Conservation (phyloP, 2,329 filamentous ascomycete species). For the Aspergillus sp. region DNA sequence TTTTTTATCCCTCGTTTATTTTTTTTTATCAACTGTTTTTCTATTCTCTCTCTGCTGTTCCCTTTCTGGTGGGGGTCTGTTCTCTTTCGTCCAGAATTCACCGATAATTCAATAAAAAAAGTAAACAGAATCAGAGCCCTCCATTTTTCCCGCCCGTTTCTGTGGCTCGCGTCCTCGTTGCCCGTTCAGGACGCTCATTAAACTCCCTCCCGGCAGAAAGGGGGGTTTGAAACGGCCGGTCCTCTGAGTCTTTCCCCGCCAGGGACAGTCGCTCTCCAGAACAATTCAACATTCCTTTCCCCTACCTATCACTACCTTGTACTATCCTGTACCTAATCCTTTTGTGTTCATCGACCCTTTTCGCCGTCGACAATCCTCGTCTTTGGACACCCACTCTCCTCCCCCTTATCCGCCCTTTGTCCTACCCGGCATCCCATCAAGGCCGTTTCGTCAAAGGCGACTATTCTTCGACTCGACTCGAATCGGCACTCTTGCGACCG, state of each 20-base stretch:
- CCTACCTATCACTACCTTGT: constrained; percentile 9
- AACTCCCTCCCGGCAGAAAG: constrained; percentile 15
- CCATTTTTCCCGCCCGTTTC: neutral
- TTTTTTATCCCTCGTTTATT: constrained; percentile 2
- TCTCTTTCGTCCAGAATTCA: neutral
- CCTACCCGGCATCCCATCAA: neutral
- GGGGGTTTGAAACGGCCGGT: constrained; percentile 22
- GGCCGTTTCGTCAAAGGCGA: neutral
- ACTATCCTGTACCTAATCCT: constrained; percentile 1
- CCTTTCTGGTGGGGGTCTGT: neutral
- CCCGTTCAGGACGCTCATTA: constrained; percentile 14
- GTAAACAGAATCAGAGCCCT: neutral
- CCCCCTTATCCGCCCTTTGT: neutral
- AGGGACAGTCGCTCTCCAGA: constrained; percentile 13
- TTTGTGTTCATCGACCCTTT: neutral
- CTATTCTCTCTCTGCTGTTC: neutral
- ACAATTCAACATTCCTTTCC: constrained; percentile 9
- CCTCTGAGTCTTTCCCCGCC: constrained; percentile 15
- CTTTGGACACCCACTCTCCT: neutral
- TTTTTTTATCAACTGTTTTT: neutral
- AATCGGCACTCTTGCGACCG: neutral
- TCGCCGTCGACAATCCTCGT: neutral
- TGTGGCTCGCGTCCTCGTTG: constrained; percentile 2
- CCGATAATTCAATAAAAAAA: neutral
- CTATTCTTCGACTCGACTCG: neutral